Conservation (phyloP, 805 yeast species). For the Scheffersomyces lignosus region DNA sequence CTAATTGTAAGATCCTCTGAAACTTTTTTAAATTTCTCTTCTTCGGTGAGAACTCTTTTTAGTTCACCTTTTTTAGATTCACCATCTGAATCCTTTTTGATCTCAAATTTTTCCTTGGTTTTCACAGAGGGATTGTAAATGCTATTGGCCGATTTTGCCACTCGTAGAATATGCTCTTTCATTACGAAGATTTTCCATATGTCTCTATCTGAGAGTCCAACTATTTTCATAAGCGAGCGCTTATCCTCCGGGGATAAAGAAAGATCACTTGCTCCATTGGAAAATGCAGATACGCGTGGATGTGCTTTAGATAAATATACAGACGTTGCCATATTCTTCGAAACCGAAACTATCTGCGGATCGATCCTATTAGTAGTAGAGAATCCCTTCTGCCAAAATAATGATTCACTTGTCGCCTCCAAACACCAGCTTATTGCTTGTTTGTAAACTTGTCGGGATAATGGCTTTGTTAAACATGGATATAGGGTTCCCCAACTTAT, state of each 20-base stretch:
- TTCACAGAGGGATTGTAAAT: too few relatives aligned
- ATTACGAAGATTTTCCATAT: slow-evolving; percentile 80
- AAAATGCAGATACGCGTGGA: slow-evolving; percentile 7
- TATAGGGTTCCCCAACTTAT: slow-evolving; percentile 66
- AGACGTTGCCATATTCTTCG: slow-evolving; percentile 37
- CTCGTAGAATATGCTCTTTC: slow-evolving; percentile 64
- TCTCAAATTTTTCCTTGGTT: slow-evolving; percentile 5
- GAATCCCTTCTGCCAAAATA: slow-evolving; percentile 68
- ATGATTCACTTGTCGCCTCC: slow-evolving; percentile 55
- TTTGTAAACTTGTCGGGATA: slow-evolving; percentile 64
- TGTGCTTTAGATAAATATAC: slow-evolving; percentile 27
- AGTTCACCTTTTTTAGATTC: neutral
- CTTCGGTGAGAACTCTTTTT: too few relatives aligned
- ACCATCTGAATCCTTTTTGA: slow-evolving; percentile 1
- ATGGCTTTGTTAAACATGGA: slow-evolving; percentile 66
- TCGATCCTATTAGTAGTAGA: slow-evolving; percentile 15
- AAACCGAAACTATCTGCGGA: slow-evolving; percentile 23
- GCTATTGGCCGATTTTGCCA: slow-evolving; percentile 12
- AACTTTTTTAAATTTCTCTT: slow-evolving; percentile 15
- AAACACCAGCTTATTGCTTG: slow-evolving; percentile 70
- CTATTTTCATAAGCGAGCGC: slow-evolving; percentile 69
- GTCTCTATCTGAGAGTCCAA: slow-evolving; percentile 74
- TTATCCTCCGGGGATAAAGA: slow-evolving; percentile 63
- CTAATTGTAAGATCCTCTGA: slow-evolving; percentile 14
- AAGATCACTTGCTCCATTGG: slow-evolving; percentile 14